phyloP scores from a whole-genome alignment of 2,329 filamentous ascomycete genomes.

The Zarea fungicola region DNA sequence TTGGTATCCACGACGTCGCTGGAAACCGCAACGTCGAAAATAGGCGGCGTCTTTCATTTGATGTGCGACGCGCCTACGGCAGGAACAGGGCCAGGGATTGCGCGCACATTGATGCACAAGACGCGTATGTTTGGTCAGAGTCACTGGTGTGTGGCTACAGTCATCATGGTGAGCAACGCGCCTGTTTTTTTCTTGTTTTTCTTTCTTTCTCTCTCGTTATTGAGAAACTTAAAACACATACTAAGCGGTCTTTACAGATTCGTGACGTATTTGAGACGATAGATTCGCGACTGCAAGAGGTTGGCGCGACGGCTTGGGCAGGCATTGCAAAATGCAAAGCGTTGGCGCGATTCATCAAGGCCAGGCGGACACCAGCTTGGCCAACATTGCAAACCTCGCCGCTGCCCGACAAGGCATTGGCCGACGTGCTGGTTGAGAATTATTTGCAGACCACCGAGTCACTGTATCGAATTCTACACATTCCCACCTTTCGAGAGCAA shows the following conservation, averaged over 20 bases:
- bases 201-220: not conserved
- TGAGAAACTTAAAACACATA: too few species aligned
- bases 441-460: constrained; percentile 46
- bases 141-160: constrained; percentile 47
- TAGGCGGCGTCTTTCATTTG: constrained; percentile 40
- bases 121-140: constrained; percentile 52
- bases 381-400: constrained; percentile 34
- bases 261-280: constrained; percentile 39
- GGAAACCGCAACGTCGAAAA: constrained; percentile 30
- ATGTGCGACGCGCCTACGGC: constrained; percentile 30
- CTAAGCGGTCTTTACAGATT: constrained; percentile 27
- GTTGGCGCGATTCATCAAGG: constrained; percentile 48
- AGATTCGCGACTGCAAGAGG: constrained; percentile 35
- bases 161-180: constrained; percentile 36
- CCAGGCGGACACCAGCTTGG: constrained; percentile 42
- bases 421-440: constrained; percentile 42
- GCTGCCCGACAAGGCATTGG: constrained; percentile 41
- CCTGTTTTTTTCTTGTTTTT: too few species aligned
- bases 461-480: constrained; percentile 45
- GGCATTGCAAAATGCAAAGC: constrained; percentile 47
- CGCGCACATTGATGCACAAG: constrained; percentile 47
- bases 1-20: too few species aligned
- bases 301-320: constrained; percentile 28
- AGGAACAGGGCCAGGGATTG: constrained; percentile 28
- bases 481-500: constrained; percentile 42